A percentile compares a stretch with the other conserved stretches of the same genome.
Conservation (phyloP, 163 green algal genomes). For the Scenedesmus sp. region DNA sequence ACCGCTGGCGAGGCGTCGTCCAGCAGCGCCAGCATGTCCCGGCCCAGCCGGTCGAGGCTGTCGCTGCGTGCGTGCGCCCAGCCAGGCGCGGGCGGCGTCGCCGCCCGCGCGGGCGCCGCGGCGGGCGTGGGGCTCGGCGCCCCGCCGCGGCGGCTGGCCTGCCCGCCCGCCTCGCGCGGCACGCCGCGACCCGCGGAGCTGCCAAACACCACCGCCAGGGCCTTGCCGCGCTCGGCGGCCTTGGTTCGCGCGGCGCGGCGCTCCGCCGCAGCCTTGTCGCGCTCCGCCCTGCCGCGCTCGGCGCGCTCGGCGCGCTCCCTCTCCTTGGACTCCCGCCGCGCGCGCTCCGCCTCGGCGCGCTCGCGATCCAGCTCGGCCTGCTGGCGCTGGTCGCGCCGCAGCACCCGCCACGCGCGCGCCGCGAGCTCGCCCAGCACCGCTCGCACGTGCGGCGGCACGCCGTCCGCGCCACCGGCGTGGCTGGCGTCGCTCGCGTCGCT, state of each 20-base stretch:
- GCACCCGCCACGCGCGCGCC: slow-evolving; percentile 40
- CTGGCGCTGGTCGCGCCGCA: slow-evolving; percentile 61
- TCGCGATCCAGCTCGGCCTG: slow-evolving; percentile 53
- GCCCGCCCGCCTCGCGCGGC: no score
- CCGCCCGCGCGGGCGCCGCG: background rate
- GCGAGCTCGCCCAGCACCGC: slow-evolving; percentile 40
- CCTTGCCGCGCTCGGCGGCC: slow-evolving; percentile 48
- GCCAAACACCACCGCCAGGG: slow-evolving; percentile 31
- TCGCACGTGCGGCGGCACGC: background rate
- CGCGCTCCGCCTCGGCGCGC: slow-evolving; percentile 57
- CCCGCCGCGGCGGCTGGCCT: background rate
- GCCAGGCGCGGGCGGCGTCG: background rate
- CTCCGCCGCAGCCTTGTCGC: slow-evolving; percentile 46
- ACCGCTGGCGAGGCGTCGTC: background rate
- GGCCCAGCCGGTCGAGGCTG: slow-evolving; percentile 31
- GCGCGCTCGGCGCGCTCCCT: slow-evolving; percentile 50
- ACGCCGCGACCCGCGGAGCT: slow-evolving; percentile 25
- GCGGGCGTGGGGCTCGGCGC: background rate
- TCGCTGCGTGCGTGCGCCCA: slow-evolving; percentile 13
- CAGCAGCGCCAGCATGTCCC: slow-evolving; percentile 19
- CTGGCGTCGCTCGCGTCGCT: no score
- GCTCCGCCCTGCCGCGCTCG: slow-evolving; percentile 50
- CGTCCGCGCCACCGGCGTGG: no score
- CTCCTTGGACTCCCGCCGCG: slow-evolving; percentile 58
- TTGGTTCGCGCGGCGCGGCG: slow-evolving; percentile 40